Evolutionary conservation across 73 alveolate genomes (phyloP), one percentile per base, ranked within the genome.

Genomic region (Symbiodinium natans): DNA sequence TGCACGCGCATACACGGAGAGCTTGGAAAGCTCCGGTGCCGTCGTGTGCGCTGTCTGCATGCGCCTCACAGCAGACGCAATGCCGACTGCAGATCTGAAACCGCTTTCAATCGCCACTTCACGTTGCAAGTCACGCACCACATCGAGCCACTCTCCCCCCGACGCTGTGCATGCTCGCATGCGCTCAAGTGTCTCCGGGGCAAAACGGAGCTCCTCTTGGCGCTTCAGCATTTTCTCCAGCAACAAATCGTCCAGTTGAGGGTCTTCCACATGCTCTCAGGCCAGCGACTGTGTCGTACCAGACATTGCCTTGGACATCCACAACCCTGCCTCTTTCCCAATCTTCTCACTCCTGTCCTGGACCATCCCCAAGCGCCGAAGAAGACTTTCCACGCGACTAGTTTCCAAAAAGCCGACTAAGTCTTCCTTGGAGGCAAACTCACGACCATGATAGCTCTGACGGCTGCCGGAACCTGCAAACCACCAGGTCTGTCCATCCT

Each of bases 1-100:
- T 38, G 95, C 95, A 15, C 95, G 95, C 41, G 95, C 95, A 40
- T 88, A 88, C 41, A 88, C 95, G 34, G 95, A 88, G 56, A 88
- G 41, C 40, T 88, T 38, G 59, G 86, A 86, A 10, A 88, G 73
- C 73, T 39, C 73, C 29, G 95, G 95, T 0, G 41, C 36, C 27
- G 19, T 25, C 8, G 83, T 88, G 95, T 88, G 86, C 75, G 95
- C 95, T 29, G 86, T 63, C 95, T 88, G 95, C 95, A 88, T 88
- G 86, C 86, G 95, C 73, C 95, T 59, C 86, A 39, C 95, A 17
- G 95, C 95, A 29, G 86, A 11, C 6, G 42, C 86, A 88, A 88
- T 88, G 86, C 95, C 95, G 19, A 39, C 41, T 41, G 40, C 95
- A 2, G 95, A 88, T 41, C 95, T 59, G 95, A 88, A 88, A 2